phyloP scores from a whole-genome alignment of 176 grass and related monocot species.

The Bromus sterilis region DNA sequence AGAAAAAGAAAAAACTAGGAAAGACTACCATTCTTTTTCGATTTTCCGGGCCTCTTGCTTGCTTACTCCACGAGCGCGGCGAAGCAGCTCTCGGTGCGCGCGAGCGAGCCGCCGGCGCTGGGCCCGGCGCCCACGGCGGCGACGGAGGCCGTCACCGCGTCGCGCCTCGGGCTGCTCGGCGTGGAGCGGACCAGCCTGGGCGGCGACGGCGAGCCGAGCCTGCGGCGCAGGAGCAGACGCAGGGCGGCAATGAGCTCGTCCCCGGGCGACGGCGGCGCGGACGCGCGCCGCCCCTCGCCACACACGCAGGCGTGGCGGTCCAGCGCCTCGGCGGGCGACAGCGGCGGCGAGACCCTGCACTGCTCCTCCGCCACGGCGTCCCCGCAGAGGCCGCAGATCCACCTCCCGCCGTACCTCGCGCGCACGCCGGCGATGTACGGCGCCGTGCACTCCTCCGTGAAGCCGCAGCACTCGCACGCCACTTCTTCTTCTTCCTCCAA shows the following conservation, averaged over 20 bases:
- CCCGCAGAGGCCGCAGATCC: conserved; percentile 83
- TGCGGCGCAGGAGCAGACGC: conserved; percentile 52
- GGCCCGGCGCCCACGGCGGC: neutral
- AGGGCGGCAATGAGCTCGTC: conserved; percentile 56
- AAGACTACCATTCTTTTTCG: neutral
- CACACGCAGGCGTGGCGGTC: conserved; percentile 58
- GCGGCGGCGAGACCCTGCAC: conserved; percentile 32
- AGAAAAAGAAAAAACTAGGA: neutral
- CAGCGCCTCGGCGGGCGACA: conserved; percentile 72
- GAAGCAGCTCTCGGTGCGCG: conserved; percentile 59
- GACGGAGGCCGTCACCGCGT: neutral
- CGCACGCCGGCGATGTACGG: conserved; percentile 58
- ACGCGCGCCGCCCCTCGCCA: conserved; percentile 18
- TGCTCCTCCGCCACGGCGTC: conserved; percentile 75
- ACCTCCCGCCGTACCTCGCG: conserved; percentile 46
- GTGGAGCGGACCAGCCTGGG: conserved; percentile 41
- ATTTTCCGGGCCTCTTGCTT: neutral
- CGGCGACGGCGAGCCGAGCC: conserved; percentile 38
- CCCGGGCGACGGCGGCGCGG: conserved; percentile 34
- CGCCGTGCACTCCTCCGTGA: conserved; percentile 85
- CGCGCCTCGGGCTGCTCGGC: conserved; percentile 45
- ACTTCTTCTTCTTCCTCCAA: conserved; percentile 30
- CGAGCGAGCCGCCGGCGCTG: neutral
- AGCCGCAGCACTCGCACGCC: conserved; percentile 76
- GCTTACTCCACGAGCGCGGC: conserved; percentile 40